phyloP scores from a whole-genome alignment of 2,329 filamentous ascomycete species.

The Bipolaris bicolor region DNA sequence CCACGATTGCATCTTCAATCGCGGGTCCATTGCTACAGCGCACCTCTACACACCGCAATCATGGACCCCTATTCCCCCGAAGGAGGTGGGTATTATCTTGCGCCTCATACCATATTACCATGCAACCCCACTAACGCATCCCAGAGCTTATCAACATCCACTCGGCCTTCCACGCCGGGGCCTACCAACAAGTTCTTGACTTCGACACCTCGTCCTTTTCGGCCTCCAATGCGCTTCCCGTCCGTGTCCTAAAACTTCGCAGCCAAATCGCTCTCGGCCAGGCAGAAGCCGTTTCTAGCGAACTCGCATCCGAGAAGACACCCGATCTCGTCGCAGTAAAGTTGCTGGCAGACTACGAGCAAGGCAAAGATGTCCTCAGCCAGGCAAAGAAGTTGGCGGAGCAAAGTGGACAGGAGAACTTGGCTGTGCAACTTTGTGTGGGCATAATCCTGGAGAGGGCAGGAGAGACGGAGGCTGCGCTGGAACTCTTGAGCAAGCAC shows the following conservation, averaged over 20 bases:
- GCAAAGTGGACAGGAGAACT: constrained; percentile 70
- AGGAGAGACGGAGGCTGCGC: constrained; percentile 83
- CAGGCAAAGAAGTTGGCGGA: constrained; percentile 73
- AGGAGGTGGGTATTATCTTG: constrained; percentile 62
- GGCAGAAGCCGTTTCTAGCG: constrained; percentile 72
- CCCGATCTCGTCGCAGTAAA: constrained; percentile 79
- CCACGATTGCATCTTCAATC: constrained; percentile 18
- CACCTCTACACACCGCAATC: constrained; percentile 1
- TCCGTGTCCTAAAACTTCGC: constrained; percentile 78
- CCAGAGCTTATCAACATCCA: constrained; percentile 71
- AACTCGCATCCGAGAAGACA: constrained; percentile 66
- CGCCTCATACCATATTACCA: neutral
- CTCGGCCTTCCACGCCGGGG: constrained; percentile 73
- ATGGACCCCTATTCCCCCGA: constrained; percentile 68
- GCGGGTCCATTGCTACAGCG: constrained; percentile 12
- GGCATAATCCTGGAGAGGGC: constrained; percentile 82
- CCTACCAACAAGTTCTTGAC: constrained; percentile 85
- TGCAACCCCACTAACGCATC: constrained; percentile 20
- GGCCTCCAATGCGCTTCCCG: constrained; percentile 75
- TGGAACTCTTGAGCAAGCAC: constrained; percentile 79
- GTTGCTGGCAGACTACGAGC: constrained; percentile 71
- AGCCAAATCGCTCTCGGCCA: constrained; percentile 84
- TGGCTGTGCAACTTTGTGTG: constrained; percentile 78
- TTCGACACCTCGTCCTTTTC: constrained; percentile 84
- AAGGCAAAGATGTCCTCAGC: constrained; percentile 53